Evolutionary conservation across 257 asterid genomes (phyloP), one percentile per base, ranked within the genome.

Genomic region (Solanum dulcamara): DNA sequence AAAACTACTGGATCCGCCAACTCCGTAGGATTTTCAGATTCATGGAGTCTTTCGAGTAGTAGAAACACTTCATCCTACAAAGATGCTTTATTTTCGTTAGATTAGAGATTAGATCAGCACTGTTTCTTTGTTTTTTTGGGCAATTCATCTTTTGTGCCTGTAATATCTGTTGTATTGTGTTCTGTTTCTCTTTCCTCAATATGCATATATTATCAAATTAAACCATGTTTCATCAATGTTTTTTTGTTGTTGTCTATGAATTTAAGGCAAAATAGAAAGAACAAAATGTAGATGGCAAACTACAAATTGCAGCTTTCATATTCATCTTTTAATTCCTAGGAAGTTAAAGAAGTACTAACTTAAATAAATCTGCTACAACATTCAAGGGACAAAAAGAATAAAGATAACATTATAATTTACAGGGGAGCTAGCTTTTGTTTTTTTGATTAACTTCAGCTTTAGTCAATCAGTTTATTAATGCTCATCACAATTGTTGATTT

Each of bases 11-110:
- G 91, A 44, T 64, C 81, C 0, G 87, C 88, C 33, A 84, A 85
- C 10, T 85, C 92, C 1, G 24, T 80, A 30, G 79, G 72, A 24
- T 92, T 90, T 85, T 89, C 96, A 11, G 99, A 94, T 83, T 92
- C 93, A 20, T 95, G 98, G 99, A 96, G 96, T 85, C 92, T 88
- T 40, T 91, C 92, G 15, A 90, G 96, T 75, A 94, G 97, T 85
- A 87, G 91, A 60, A 90, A 90, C 74, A 89, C 90, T 71, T 90
- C 92, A 5, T 88, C 93, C 24, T 88, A 85, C 81, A 88, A 86
- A 85, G 87, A 88, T 67, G 59, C 67, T 70, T 81, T 85, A 20
- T 48, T 84, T 77, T 46, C 82, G 5, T 77, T 28, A 46, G 62
- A 70, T 37, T 70, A 70, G 50, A 64, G 37, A 5, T 13, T 28